A percentile compares a stretch with the other conserved stretches of the same genome.
phyloP scores from a whole-genome alignment of 352 stramenopile genomes.

The Phytophthora colocasiae region DNA sequence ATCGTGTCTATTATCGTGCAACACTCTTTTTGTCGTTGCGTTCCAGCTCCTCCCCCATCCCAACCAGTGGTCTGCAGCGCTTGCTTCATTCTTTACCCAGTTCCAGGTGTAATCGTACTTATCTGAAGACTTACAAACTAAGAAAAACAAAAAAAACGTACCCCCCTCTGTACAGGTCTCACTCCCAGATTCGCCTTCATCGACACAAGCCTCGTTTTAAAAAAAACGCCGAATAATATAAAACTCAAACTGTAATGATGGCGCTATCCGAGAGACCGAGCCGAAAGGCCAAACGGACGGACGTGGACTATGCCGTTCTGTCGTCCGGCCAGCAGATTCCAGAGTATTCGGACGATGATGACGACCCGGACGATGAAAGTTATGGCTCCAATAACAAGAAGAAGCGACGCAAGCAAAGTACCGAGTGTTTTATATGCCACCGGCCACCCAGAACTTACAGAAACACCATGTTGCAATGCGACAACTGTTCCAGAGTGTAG shows the following conservation, averaged over 20 bases:
- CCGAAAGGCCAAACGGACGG: conserved; percentile 76
- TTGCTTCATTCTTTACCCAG: conserved; percentile 21
- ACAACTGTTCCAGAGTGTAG: conserved; percentile 75
- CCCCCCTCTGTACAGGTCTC: conserved; percentile 31
- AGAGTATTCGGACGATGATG: conserved; percentile 78
- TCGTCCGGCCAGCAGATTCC: conserved; percentile 79
- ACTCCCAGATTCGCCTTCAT: conserved; percentile 42
- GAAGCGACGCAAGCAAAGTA: conserved; percentile 38
- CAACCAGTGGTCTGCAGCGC: conserved; percentile 34
- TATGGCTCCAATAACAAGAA: conserved; percentile 49
- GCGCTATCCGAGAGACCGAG: conserved; percentile 44
- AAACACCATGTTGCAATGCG: conserved; percentile 72
- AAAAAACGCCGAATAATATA: conserved; percentile 3
- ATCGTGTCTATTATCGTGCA: conserved; percentile 27
- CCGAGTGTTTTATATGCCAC: conserved; percentile 72
- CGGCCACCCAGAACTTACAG: conserved; percentile 39
- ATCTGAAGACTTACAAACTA: conserved; percentile 15
- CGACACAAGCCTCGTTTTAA: too few species aligned
- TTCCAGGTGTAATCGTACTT: conserved; percentile 38
- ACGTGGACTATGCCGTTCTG: conserved; percentile 85
- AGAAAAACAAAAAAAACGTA: conserved; percentile 40
- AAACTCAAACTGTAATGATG: conserved; percentile 30
- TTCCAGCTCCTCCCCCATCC: conserved; percentile 36
- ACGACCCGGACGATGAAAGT: conserved; percentile 66
- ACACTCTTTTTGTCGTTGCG: conserved; percentile 14